Conservation (phyloP, 1,139 yeast species). For the Protomyces gravidus region DNA sequence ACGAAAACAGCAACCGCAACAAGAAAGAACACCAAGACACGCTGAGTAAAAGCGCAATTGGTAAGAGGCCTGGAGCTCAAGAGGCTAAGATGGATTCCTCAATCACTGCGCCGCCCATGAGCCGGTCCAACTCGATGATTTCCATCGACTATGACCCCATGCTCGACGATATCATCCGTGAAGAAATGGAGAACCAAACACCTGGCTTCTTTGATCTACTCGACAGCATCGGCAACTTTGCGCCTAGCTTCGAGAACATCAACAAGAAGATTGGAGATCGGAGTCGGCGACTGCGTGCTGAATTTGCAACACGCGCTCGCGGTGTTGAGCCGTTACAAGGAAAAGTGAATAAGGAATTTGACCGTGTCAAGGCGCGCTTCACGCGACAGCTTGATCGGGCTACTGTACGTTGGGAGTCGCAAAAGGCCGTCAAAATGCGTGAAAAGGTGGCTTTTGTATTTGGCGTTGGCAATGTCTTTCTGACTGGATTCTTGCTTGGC, state of each 20-base stretch:
- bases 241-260: constrained; percentile 23
- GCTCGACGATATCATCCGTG: constrained; percentile 25
- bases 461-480: constrained; percentile 64
- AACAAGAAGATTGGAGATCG: constrained; percentile 16
- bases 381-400: constrained; percentile 49
- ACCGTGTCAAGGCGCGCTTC: constrained; percentile 38
- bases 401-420: constrained; percentile 52
- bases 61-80: neutral
- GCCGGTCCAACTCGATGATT: constrained; percentile 8
- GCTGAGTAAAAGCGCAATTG: neutral
- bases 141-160: constrained; percentile 26
- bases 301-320: constrained; percentile 3
- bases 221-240: constrained; percentile 23
- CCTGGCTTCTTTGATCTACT: constrained; percentile 22
- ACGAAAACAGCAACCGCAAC: neutral
- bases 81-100: neutral
- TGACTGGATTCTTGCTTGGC: constrained; percentile 74
- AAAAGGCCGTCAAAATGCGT: constrained; percentile 50
- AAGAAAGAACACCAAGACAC: neutral
- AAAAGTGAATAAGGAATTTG: constrained; percentile 38
- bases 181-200: constrained; percentile 23
- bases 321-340: constrained; percentile 28
- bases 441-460: constrained; percentile 80
- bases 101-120: constrained; percentile 11
- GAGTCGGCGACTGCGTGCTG: constrained; percentile 16